These are phyloP conservation scores for Torrubiellomyces zombiae DNA, from an alignment of 2,329 filamentous ascomycete genomes.

Conservation along the genomic window DNA sequence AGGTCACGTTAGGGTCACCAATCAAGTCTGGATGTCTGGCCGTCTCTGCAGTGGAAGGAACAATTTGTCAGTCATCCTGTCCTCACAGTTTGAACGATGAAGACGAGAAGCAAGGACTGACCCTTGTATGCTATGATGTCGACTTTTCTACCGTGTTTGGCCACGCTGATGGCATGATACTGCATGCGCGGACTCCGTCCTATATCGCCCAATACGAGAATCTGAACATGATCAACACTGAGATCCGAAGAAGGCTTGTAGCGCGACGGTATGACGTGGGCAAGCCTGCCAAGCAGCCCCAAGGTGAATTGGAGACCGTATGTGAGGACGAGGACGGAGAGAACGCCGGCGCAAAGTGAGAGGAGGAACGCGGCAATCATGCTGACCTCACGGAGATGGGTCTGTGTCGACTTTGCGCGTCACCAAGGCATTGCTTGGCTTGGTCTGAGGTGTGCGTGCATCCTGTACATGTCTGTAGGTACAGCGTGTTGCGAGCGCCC, in stretches of 20 bases:
- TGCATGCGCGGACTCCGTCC: slow-evolving; percentile 96
- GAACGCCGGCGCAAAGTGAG: slow-evolving; percentile 17
- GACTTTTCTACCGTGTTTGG: slow-evolving; percentile 62
- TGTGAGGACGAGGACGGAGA: slow-evolving; percentile 15
- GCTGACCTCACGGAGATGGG: too few species aligned
- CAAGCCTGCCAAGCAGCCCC: slow-evolving; percentile 10
- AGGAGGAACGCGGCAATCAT: slow-evolving; percentile 14
- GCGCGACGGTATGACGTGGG: slow-evolving; percentile 15
- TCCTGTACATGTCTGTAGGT: too few species aligned
- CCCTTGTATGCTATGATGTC: slow-evolving; percentile 80
- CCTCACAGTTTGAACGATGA: too few species aligned
- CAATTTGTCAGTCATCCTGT: neutral
- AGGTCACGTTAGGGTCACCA: slow-evolving; percentile 48
- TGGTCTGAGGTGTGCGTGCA: too few species aligned
- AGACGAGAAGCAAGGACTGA: slow-evolving; percentile 14
- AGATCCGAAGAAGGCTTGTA: slow-evolving; percentile 17
- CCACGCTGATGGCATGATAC: slow-evolving; percentile 88
- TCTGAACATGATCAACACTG: slow-evolving; percentile 41
- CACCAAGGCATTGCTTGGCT: too few species aligned
- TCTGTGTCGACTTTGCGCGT: too few species aligned
- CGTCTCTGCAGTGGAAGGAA: slow-evolving; percentile 39
- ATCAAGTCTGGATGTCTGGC: slow-evolving; percentile 63
- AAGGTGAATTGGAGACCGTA: slow-evolving; percentile 8
- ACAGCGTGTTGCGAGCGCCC: too few species aligned
- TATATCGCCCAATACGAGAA: slow-evolving; percentile 88